Percentiles rank a stretch among this genome's conserved stretches.
phyloP scores from a whole-genome alignment of 805 yeast genomes.

The Saccharomycopsis lassenensis region DNA sequence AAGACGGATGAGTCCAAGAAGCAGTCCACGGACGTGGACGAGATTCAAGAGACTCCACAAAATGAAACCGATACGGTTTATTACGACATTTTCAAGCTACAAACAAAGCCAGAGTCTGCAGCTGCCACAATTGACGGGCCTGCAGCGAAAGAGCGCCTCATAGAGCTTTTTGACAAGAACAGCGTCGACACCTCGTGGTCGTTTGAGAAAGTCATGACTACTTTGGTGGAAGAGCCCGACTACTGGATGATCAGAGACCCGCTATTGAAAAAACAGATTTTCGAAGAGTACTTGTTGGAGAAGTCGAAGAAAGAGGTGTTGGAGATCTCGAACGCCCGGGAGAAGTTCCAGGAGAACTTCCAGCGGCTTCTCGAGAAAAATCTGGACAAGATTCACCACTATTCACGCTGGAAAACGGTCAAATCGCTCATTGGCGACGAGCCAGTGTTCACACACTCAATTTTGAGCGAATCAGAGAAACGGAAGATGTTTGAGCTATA shows the following conservation, averaged over 20 bases:
- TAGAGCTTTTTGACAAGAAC: constrained; percentile 39
- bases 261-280: constrained; percentile 43
- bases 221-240: constrained; percentile 44
- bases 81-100: background rate
- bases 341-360: constrained; percentile 47
- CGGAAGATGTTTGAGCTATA: constrained; percentile 43
- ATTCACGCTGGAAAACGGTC: constrained; percentile 55
- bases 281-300: constrained; percentile 52
- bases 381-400: constrained; percentile 34
- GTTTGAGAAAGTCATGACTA: constrained; percentile 51
- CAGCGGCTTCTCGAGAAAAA: constrained; percentile 32
- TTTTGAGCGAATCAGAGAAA: constrained; percentile 47
- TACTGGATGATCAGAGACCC: constrained; percentile 65
- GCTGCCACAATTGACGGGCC: no score
- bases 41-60: no score
- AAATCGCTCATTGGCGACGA: constrained; percentile 48
- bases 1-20: constrained; percentile 12
- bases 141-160: constrained; percentile 31
- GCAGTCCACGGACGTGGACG: no score
- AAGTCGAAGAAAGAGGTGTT: constrained; percentile 39
- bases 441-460: constrained; percentile 51
- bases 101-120: background rate
- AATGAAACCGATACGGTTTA: no score
- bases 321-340: constrained; percentile 41
- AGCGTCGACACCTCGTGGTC: constrained; percentile 69